phyloP scores from a whole-genome alignment of 148 eudicot species.

The Bassia scoparia region DNA sequence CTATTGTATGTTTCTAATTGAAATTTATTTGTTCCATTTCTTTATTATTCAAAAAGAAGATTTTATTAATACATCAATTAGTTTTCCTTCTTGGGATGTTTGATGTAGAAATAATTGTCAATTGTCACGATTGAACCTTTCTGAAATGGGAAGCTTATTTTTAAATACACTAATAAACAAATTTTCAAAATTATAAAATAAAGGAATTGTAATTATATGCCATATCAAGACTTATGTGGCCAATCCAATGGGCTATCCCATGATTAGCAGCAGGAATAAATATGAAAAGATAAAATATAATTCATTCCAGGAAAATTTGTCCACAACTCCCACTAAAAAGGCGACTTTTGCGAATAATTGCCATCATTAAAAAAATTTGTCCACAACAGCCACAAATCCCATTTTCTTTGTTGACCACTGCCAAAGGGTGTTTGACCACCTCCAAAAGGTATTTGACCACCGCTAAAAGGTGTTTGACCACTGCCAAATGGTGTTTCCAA shows the following conservation, averaged over 20 bases:
- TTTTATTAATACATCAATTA: not conserved
- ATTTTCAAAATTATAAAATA: not conserved
- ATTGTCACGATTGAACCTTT: conserved; percentile 2
- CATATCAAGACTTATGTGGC: conserved; percentile 15
- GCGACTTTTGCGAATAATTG: too few relatives aligned
- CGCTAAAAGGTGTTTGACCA: too few relatives aligned
- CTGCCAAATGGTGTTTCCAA: too few relatives aligned
- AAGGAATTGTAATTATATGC: not conserved
- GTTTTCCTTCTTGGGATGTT: not conserved
- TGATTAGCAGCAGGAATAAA: conserved; percentile 2
- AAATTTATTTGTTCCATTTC: not conserved
- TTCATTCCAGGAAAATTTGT: too few relatives aligned
- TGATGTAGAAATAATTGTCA: not conserved
- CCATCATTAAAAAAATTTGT: too few relatives aligned
- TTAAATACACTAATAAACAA: not conserved
- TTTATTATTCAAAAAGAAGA: not conserved
- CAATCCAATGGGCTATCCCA: conserved; percentile 9
- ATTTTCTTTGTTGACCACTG: too few relatives aligned
- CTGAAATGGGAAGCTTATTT: not conserved
- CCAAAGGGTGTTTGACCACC: too few relatives aligned
- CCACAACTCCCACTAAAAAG: too few relatives aligned
- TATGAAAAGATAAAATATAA: not conserved
- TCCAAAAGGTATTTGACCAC: too few relatives aligned
- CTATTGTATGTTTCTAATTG: not conserved
- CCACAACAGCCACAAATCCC: too few relatives aligned